Percentiles rank a stretch among this genome's conserved stretches.
These are phyloP conservation scores for Ziziphus jujuba DNA, from an alignment of 306 rosid genomes.

Conservation along the genomic window DNA sequence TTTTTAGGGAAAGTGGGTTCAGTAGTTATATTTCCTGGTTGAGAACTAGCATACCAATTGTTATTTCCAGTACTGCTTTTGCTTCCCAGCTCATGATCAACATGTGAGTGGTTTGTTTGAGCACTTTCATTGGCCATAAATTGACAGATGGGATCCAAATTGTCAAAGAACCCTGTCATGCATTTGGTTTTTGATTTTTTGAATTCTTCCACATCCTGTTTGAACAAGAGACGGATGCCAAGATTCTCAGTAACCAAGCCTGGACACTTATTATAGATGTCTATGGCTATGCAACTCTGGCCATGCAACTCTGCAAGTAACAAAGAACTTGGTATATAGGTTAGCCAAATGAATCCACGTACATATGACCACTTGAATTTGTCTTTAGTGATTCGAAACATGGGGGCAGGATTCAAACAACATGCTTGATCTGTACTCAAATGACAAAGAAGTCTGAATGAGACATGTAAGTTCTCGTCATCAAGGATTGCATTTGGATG, in stretches of 20 bases:
- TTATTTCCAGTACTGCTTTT: too few relatives aligned
- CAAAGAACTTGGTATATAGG: not conserved
- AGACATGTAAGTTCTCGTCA: not conserved
- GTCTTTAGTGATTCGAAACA: not conserved
- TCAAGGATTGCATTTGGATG: not conserved
- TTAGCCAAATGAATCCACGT: conserved; percentile 17
- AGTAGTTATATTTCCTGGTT: too few relatives aligned
- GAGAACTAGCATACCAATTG: too few relatives aligned
- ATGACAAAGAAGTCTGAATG: conserved; percentile 8
- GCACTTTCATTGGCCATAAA: not conserved
- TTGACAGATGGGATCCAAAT: not conserved
- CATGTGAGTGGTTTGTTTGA: too few relatives aligned
- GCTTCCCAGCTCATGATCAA: too few relatives aligned
- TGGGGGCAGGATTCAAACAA: conserved; percentile 4
- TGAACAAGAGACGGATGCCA: not conserved
- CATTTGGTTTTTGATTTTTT: not conserved
- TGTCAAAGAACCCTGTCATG: conserved; percentile 11
- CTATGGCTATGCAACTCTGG: not conserved
- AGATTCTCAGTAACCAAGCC: not conserved
- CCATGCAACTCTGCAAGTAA: not conserved
- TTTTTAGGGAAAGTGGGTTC: too few relatives aligned
- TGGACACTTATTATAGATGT: not conserved
- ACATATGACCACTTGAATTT: not conserved
- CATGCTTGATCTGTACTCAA: not conserved
- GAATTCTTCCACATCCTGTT: not conserved